These are phyloP conservation scores for Arthromyces matolae DNA, from an alignment of 768 basidiomycete genomes.

Conservation along the genomic window DNA sequence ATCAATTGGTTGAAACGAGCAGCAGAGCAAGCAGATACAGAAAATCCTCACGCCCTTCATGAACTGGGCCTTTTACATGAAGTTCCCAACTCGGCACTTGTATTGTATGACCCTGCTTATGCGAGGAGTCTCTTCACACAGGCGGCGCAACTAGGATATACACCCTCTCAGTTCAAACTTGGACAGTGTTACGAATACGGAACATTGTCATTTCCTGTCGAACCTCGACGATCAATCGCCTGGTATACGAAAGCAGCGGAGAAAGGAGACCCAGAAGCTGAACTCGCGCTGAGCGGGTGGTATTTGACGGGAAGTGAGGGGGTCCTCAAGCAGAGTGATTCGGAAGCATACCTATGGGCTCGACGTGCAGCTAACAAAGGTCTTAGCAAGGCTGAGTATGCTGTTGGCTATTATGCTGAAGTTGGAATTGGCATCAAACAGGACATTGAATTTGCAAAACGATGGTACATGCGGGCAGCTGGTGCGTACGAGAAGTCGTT, in stretches of 20 bases:
- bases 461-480: conserved; percentile 99
- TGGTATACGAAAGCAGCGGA: conserved; percentile 99
- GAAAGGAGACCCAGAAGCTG: conserved; percentile 92
- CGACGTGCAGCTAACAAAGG: conserved; percentile 95
- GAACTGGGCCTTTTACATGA: conserved; percentile 91
- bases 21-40: conserved; percentile 95
- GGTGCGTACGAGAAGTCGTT: conserved; percentile 50
- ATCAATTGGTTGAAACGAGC: conserved; percentile 93
- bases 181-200: conserved; percentile 97
- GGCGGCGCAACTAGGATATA: conserved; percentile 90
- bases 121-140: conserved; percentile 86
- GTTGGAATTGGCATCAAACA: conserved; percentile 97
- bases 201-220: conserved; percentile 80
- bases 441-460: conserved; percentile 92
- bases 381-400: conserved; percentile 95
- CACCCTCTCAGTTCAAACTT: conserved; percentile 91
- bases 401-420: conserved; percentile 97
- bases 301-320: conserved; percentile 95
- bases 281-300: conserved; percentile 96
- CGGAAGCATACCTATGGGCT: conserved; percentile 99
- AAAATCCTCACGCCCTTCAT: conserved; percentile 96
- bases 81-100: conserved; percentile 57
- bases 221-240: conserved; percentile 90
- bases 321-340: conserved; percentile 95
- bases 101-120: conserved; percentile 76